These are phyloP conservation scores for Pseudopediastrum boryanum DNA, from an alignment of 139 green algal species.

Conservation along the genomic window DNA sequence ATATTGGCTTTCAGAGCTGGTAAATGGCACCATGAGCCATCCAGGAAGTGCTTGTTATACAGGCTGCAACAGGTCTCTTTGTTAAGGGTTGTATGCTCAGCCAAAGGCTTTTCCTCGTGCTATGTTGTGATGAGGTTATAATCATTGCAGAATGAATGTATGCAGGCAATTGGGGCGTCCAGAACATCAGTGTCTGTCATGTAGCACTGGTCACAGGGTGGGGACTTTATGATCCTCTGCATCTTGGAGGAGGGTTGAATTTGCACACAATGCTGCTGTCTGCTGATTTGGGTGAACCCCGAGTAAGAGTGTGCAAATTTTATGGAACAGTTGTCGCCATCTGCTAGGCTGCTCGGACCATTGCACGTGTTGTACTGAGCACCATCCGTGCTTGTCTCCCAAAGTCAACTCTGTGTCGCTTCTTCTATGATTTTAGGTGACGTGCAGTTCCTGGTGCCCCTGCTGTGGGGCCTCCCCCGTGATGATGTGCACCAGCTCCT, in stretches of 20 bases:
- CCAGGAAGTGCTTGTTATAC: not conserved
- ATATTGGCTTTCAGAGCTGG: not conserved
- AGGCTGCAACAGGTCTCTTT: too few relatives aligned
- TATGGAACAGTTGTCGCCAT: not conserved
- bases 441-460: constrained; percentile 41
- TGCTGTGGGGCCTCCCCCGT: constrained; percentile 45
- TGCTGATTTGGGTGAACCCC: not conserved
- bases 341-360: not conserved
- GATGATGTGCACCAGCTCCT: constrained; percentile 42
- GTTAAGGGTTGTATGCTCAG: too few relatives aligned
- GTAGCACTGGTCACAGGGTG: too few relatives aligned
- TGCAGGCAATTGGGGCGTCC: too few relatives aligned
- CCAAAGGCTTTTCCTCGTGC: too few relatives aligned
- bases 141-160: too few relatives aligned
- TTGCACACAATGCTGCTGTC: not conserved
- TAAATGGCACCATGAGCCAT: not conserved
- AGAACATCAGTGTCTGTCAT: too few relatives aligned
- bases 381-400: not conserved
- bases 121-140: too few relatives aligned
- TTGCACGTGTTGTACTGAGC: not conserved
- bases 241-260: not conserved
- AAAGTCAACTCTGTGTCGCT: not conserved
- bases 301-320: not conserved
- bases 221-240: too few relatives aligned
- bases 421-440: not conserved